Conservation (phyloP, 352 stramenopile genomes). For the Peronospora destructor region DNA sequence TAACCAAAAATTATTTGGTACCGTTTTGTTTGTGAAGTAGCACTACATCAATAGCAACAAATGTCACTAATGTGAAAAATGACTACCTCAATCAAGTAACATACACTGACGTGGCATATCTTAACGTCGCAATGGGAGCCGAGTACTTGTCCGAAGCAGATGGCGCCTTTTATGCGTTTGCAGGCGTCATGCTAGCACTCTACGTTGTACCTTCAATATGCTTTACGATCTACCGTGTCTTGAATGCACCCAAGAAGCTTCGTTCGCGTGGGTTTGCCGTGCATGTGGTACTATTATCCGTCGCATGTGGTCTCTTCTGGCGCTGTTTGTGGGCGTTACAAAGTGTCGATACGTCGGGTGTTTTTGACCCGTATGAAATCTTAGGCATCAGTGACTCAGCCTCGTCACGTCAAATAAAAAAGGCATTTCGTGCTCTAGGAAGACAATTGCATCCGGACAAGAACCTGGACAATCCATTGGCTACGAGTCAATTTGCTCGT, state of each 20-base stretch:
- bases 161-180: slow-evolving; percentile 78
- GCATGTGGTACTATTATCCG: slow-evolving; percentile 43
- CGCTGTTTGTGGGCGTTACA: slow-evolving; percentile 55
- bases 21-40: too few relatives aligned
- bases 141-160: slow-evolving; percentile 56
- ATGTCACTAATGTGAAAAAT: slow-evolving; percentile 1
- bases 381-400: slow-evolving; percentile 54
- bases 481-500: slow-evolving; percentile 46
- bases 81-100: slow-evolving; percentile 1
- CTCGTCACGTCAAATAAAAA: slow-evolving; percentile 58
- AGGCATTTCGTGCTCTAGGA: slow-evolving; percentile 62
- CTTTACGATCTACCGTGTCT: slow-evolving; percentile 47
- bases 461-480: slow-evolving; percentile 48
- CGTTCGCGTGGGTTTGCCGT: slow-evolving; percentile 42
- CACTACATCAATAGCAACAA: not conserved
- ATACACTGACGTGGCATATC: slow-evolving; percentile 3
- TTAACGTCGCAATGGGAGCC: slow-evolving; percentile 9
- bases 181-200: slow-evolving; percentile 70
- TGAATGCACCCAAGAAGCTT: slow-evolving; percentile 39
- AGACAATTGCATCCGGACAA: slow-evolving; percentile 77
- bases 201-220: slow-evolving; percentile 61
- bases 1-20: too few relatives aligned
- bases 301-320: slow-evolving; percentile 39
- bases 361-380: slow-evolving; percentile 86
- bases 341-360: slow-evolving; percentile 62